Evolutionary conservation across 306 rosid species (phyloP), one percentile per base, ranked within the genome.

Genomic region (Malus sieversii): DNA sequence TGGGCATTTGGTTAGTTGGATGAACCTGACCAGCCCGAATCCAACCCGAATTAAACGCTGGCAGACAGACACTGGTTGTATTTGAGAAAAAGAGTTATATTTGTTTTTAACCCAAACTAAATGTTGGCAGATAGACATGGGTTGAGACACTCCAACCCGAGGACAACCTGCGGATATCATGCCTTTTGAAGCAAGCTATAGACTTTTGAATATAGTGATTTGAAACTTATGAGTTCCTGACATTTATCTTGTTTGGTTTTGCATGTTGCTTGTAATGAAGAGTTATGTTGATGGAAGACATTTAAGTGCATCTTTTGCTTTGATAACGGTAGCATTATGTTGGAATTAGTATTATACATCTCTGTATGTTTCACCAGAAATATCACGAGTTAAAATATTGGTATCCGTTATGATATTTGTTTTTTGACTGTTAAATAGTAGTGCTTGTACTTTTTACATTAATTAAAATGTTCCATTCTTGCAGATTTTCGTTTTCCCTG

Each of bases 401-500:
- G 10, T n/a, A 27, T 9, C 7, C 14, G 18, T 61, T 44, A 40
- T 25, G 45, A 10, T 11, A 11, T 38, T 13, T 10, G 27, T 38
- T 60, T 58, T 44, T 29, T 57, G 25, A 35, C 46, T 25, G 44
- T 44, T 59, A 29, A 44, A 16, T 44, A n/a, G 14, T 32, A 7
- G 23, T 19, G 22, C 63, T 25, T 38, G 48, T 66, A 8, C 27
- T 25, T 35, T 15, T 63, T 48, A 8, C 71, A 42, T 69, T 29
- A 78, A 65, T 44, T 71, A 68, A 73, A 73, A 46, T 59, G 20
- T 63, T 83, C 48, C 64, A 42, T 55, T 80, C 59, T 80, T 16
- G 84, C 85, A 82, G 89, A 75, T 83, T 66, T 20, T 55, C 74
- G 64, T 53, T 81, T 68, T 71, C 45, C 8, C 70, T 46, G 53